phyloP scores from a whole-genome alignment of 2,329 filamentous ascomycete genomes.

The Botrytis hyacinthi region DNA sequence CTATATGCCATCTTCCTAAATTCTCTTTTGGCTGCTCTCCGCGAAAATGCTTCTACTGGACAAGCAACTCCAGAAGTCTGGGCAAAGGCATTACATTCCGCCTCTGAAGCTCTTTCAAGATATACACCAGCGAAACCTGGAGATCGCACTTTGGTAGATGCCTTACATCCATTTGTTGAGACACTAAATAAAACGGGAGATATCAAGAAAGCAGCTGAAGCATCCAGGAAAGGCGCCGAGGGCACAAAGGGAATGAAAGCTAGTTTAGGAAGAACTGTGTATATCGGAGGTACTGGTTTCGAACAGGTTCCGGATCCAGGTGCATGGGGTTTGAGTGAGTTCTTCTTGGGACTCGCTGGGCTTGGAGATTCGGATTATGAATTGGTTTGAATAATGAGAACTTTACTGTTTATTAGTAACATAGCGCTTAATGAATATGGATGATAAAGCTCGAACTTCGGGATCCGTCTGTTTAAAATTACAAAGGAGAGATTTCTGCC shows the following conservation, averaged over 20 bases:
- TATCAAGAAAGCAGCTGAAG: slow-evolving; percentile 70
- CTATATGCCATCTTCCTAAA: slow-evolving; percentile 76
- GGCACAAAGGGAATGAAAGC: slow-evolving; percentile 90
- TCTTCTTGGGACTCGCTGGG: slow-evolving; percentile 74
- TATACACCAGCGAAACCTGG: slow-evolving; percentile 90
- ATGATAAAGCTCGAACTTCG: not conserved
- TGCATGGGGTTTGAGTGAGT: slow-evolving; percentile 70
- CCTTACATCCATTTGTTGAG: slow-evolving; percentile 82
- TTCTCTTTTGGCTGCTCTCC: slow-evolving; percentile 55
- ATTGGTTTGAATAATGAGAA: slow-evolving; percentile 31
- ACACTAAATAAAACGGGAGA: slow-evolving; percentile 63
- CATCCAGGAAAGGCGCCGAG: slow-evolving; percentile 72
- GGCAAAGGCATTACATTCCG: slow-evolving; percentile 64
- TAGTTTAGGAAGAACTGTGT: slow-evolving; percentile 78
- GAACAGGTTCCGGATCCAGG: slow-evolving; percentile 76
- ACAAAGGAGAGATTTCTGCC: not conserved
- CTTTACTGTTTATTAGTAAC: not conserved
- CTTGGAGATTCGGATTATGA: slow-evolving; percentile 39
- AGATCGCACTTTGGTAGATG: slow-evolving; percentile 88
- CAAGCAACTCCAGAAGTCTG: slow-evolving; percentile 51
- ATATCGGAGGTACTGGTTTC: slow-evolving; percentile 74
- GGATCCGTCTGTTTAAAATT: not conserved
- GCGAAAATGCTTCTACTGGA: slow-evolving; percentile 30
- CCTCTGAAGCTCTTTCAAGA: slow-evolving; percentile 66
- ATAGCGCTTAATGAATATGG: not conserved